Conservation (phyloP, 2,329 filamentous ascomycete genomes). For the Alternaria hordeiaustralica region DNA sequence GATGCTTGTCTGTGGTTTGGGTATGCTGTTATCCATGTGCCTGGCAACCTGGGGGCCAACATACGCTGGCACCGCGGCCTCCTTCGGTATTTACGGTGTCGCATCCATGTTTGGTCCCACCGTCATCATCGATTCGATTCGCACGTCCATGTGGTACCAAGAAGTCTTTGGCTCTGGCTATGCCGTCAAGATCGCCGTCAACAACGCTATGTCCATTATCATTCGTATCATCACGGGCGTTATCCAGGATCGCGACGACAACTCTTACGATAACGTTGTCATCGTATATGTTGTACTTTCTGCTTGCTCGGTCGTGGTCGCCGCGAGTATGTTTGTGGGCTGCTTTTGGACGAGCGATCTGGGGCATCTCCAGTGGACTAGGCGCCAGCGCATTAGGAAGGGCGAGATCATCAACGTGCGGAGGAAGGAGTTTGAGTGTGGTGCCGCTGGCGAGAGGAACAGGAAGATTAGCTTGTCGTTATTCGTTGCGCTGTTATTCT, state of each 20-base stretch:
- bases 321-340: conserved; percentile 48
- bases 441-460: conserved; percentile 47
- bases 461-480: conserved; percentile 49
- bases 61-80: conserved; percentile 61
- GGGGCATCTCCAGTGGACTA: conserved; percentile 63
- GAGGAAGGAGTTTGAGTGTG: conserved; percentile 50
- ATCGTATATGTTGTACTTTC: conserved; percentile 64
- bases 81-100: conserved; percentile 66
- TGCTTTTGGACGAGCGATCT: conserved; percentile 54
- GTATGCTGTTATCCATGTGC: conserved; percentile 62
- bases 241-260: conserved; percentile 64
- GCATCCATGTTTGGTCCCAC: conserved; percentile 63
- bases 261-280: conserved; percentile 63
- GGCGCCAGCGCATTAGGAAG: conserved; percentile 58
- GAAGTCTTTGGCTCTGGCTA: conserved; percentile 67
- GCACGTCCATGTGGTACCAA: conserved; percentile 66
- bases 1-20: conserved; percentile 55
- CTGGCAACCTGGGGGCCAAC: conserved; percentile 61
- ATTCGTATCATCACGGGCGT: conserved; percentile 64
- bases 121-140: conserved; percentile 66
- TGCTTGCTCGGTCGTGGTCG: conserved; percentile 57
- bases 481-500: conserved; percentile 53
- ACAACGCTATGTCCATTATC: conserved; percentile 69
- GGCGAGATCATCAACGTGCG: conserved; percentile 55
- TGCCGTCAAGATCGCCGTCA: conserved; percentile 66